Evolutionary conservation across 2,329 filamentous ascomycete genomes (phyloP), one percentile per base, ranked within the genome.

Genomic region (Emmonsiellopsis sp.): DNA sequence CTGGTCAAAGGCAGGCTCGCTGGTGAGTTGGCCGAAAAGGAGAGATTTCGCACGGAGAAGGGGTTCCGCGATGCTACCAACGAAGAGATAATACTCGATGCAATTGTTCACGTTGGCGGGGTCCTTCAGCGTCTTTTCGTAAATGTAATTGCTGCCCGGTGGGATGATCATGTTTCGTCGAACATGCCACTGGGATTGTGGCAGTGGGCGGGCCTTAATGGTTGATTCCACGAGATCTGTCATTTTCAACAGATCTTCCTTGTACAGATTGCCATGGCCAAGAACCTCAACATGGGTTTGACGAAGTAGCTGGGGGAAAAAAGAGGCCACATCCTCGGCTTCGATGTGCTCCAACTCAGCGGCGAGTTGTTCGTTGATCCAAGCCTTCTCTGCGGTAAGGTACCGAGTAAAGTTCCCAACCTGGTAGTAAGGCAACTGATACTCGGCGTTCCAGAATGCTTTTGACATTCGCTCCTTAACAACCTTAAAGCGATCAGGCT

Each of bases 1-100:
- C 68, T 95, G 90, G 70, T 98, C 89, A 65, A 97, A 98, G 7
- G 87, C 87, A 3, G 91, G 91, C 72, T 98, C 93, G 53, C 95
- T 87, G 0, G 89, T 84, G 73, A 98, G 87, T 70, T 97, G 93
- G 31, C 88, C 86, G 42, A 96, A 79, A 5, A 98, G 77, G 42
- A 94, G 76, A 0, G 88, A 79, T 68, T 87, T 90, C 11, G 91
- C 87, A 14, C 89, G 82, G 10, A 87, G 70, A 5, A 71, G 65
- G n/a, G 84, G 79, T 63, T 95, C 84, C 2, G 81, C 78, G 58
- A 83, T 81, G 57, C 82, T 79, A 17, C 87, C 87, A 46, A 88
- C 75, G 54, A 83, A 84, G 8, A 92, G 75, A 63, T 85, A 84
- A 56, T 88, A 90, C 64, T 92, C 87, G 51, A 93, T 84, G 59